Conservation (phyloP, 441 rosid genomes). For the Pelargonium australe region DNA sequence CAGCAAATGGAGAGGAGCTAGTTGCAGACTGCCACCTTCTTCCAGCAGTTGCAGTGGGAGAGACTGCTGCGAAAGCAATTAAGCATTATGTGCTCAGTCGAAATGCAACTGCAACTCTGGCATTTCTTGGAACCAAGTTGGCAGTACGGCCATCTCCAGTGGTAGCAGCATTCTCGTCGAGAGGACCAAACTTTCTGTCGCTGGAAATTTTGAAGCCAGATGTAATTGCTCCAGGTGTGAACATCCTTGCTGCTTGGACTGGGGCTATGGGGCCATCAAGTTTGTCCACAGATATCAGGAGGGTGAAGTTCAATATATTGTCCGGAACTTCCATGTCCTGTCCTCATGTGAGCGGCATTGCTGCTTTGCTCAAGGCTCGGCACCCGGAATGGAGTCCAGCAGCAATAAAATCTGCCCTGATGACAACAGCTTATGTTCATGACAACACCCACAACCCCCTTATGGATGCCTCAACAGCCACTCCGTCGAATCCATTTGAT, state of each 20-base stretch:
- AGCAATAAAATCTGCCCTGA: constrained; percentile 74
- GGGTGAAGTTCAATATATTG: constrained; percentile 67
- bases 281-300: constrained; percentile 55
- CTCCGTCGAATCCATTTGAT: constrained; percentile 57
- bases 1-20: constrained; percentile 58
- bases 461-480: constrained; percentile 41
- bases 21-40: constrained; percentile 68
- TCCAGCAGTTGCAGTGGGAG: constrained; percentile 62
- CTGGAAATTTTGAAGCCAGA: constrained; percentile 84
- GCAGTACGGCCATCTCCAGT: constrained; percentile 78
- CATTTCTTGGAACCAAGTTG: constrained; percentile 57
- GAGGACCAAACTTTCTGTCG: constrained; percentile 74
- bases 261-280: constrained; percentile 68
- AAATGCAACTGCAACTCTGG: constrained; percentile 52
- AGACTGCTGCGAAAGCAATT: constrained; percentile 56
- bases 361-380: constrained; percentile 77
- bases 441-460: constrained; percentile 57
- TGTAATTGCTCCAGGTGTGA: constrained; percentile 79
- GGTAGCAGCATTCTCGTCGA: constrained; percentile 88
- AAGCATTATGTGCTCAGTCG: constrained; percentile 44
- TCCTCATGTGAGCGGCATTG: constrained; percentile 88
- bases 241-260: constrained; percentile 88
- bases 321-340: constrained; percentile 97
- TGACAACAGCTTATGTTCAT: constrained; percentile 89
- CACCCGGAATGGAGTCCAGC: constrained; percentile 93